Base-by-base conservation (phyloP, 2,329 filamentous ascomycete genomes). In the Periconia sp. region DNA sequence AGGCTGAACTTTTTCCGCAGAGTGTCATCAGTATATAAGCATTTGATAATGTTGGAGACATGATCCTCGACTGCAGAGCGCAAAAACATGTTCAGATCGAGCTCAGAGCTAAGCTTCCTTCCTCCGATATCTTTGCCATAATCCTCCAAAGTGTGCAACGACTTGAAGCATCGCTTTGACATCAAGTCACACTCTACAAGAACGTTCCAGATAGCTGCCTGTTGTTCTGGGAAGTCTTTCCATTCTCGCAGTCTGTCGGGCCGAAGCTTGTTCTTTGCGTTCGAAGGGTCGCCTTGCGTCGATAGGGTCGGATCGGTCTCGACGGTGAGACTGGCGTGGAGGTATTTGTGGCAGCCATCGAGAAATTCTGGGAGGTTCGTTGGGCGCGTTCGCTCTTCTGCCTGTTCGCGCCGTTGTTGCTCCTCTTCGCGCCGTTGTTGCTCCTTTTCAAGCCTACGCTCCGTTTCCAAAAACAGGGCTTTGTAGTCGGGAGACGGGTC, bases 261-360 rank as follows among this genome's bases (percentile, higher is more conserved):
- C 37, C 44, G 39, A 40, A 55, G 48, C 35, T 58, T 58, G 34
- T 56, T 54, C 15, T 40, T 44, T 22, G 52, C 52, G 42, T 59
- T 59, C 12, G 45, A 36, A 32, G 54, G 48, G 41, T 50, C 33
- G 30, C 52, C 54, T 39, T 23, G 50, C 35, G 48, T 57, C 18
- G 39, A 52, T 15, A 48, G 34, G 10, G 47, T 52, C 24, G 32
- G n/a, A 44, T 54, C 32, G 13, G 47, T 41, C 40, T 53, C 35
- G 19, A 53, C 31, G 19, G 47, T 42, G 23, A 53, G 43, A 26
- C 43, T 28, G 1, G 19, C 35, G 28, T 51, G 17, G 5, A 53
- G 40, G 19, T 51, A 15, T 15, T 22, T 48, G 24, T 53, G 43
- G 24, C 39, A 53, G 23, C 38, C 38, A 26, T 53, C 29, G 24